A percentile compares a stretch with the other conserved stretches of the same genome.
These are phyloP conservation scores for Globisporangium emineosum DNA, from an alignment of 352 stramenopile species.

Conservation along the genomic window DNA sequence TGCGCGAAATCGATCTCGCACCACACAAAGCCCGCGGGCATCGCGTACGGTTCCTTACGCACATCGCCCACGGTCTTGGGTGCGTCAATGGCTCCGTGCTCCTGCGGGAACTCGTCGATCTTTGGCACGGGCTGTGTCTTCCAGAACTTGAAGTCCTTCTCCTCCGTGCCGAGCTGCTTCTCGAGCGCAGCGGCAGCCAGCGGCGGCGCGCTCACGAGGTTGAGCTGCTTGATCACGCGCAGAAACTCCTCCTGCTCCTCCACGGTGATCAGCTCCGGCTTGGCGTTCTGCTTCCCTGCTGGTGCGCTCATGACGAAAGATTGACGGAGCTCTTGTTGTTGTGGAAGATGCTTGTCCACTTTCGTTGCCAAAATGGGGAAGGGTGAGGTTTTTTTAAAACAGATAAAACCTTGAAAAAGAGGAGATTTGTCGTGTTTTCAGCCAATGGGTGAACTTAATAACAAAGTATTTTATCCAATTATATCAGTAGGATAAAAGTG, in stretches of 20 bases:
- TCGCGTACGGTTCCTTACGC: conserved; percentile 91
- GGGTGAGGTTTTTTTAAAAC: no score
- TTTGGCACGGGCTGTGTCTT: conserved; percentile 85
- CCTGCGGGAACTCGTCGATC: conserved; percentile 59
- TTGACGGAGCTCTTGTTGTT: neutral
- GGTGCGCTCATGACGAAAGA: neutral
- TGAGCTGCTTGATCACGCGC: conserved; percentile 62
- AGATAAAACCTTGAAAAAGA: no score
- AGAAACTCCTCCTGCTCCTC: conserved; percentile 76
- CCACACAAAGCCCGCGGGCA: conserved; percentile 96
- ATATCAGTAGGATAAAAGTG: no score
- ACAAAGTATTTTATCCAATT: no score
- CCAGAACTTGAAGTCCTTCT: conserved; percentile 87
- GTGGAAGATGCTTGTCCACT: neutral
- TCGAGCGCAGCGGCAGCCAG: conserved; percentile 20
- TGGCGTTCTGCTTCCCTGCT: neutral
- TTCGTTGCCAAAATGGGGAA: no score
- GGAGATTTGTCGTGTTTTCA: no score
- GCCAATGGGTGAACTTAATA: no score
- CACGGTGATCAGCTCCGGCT: conserved; percentile 37
- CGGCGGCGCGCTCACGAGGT: conserved; percentile 28
- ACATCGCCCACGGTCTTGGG: conserved; percentile 90
- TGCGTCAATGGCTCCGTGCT: conserved; percentile 92
- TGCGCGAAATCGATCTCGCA: conserved; percentile 87
- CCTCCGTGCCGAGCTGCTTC: conserved; percentile 13